Base-by-base conservation (phyloP, 1,139 yeast species). In the Sugiyamaella novakii region DNA sequence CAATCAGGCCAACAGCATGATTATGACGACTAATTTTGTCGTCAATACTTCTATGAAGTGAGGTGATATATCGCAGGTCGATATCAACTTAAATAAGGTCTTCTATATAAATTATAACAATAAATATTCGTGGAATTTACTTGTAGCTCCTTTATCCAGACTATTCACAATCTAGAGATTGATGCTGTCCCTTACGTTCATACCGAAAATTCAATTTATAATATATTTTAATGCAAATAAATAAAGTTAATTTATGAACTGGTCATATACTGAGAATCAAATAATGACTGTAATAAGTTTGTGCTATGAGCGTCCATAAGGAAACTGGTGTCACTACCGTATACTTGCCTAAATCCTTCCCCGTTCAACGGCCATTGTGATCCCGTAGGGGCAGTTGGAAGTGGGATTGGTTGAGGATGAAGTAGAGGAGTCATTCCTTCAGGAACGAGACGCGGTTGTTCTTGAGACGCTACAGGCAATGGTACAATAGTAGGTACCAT, bases 251-350 rank as follows among this genome's bases (percentile, higher is more conserved):
- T 10, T 27, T 19, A 42, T 25, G 33, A 35, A 22, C 40, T 28
- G 28, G 10, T 31, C 45, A 41, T 41, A 27, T 34, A 35, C 15
- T 35, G 42, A 28, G 47, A 11, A 15, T 45, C 48, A 21, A 45
- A 49, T 36, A 57, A 39, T 11, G 59, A 53, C 21, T 55, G 59
- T 33, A 58, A 34, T 15, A 58, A 33, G 31, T 52, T 55, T 4
- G 60, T 47, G 29, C 60, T 56, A 30, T 56, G 59, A 0, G 60
- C 61, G 43, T 58, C 61, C 49, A 57, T 49, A 37, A 55, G 39
- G 38, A 58, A 58, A 27, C 49, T 55, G n/a, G 54, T 49, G 12
- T 43, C 53, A 14, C 30, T 36, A 22, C 28, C 37, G 3, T 36
- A 30, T 12, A 38, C 25, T 7, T 38, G 34, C 29, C 39, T 31